phyloP scores from a whole-genome alignment of 192 early-diverging fungal species.

The Lobulomyces angularis region DNA sequence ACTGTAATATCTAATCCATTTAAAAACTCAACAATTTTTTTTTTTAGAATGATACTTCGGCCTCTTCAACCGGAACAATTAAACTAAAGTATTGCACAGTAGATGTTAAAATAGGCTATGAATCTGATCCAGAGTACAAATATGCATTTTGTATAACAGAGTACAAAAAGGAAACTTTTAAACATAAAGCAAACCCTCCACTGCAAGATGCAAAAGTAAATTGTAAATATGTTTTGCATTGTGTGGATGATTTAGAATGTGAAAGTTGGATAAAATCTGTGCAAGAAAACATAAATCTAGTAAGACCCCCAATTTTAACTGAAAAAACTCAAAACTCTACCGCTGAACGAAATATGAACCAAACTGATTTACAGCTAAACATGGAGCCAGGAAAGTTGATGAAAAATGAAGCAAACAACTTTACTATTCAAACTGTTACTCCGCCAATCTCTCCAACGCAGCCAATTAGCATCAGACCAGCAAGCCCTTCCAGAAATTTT shows the following conservation, averaged over 20 bases:
- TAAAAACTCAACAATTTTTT: conserved; percentile 5
- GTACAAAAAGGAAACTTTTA: conserved; percentile 33
- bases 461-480: conserved; percentile 1
- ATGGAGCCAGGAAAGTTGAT: conserved; percentile 2
- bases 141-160: conserved; percentile 83
- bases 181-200: background rate
- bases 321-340: background rate
- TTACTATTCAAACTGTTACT: background rate
- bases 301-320: conserved; percentile 6
- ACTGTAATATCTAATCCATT: conserved; percentile 24
- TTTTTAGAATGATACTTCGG: background rate
- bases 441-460: conserved; percentile 3
- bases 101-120: conserved; percentile 18
- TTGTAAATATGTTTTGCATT: conserved; percentile 68
- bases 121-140: conserved; percentile 54
- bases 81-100: conserved; percentile 63
- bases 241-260: conserved; percentile 75
- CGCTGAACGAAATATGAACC: background rate
- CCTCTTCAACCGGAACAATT: conserved; percentile 44
- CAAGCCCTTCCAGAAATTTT: background rate
- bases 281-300: conserved; percentile 30
- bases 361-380: background rate
- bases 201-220: conserved; percentile 43
- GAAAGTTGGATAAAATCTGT: conserved; percentile 82
- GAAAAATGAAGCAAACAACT: background rate